Base-by-base conservation (phyloP, 2,329 filamentous ascomycete genomes). In the Talaromyces atroroseus region DNA sequence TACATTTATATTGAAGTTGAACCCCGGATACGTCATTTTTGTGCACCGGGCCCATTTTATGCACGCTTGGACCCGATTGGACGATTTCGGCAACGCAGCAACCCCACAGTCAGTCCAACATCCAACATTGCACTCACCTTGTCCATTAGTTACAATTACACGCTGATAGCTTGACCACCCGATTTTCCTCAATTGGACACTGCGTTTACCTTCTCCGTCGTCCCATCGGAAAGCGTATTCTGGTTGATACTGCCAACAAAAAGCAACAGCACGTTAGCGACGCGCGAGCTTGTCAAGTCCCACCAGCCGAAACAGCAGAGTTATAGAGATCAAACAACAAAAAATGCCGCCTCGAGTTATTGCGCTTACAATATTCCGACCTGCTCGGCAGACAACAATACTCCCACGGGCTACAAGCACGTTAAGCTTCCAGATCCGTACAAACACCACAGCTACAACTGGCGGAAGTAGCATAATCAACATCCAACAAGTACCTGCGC, bases 401-500 rank as follows among this genome's bases (percentile, higher is more conserved):
- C 18, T 48, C 20, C 21, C 44, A 10, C 49, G 34, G 18, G 26
- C n/a, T 40, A 42, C 55, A 32, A 12, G n/a, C 24, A 21, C 34
- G 5, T 14, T 29, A 26, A n/a, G 21, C 23, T 45, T 50, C 48
- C 46, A 56, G 42, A 44, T 58, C 54, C 71, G 61, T 26, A 36
- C 60, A 49, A 64, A 63, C 54, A 64, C 64, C 60, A 65, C 69
- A 56, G 66, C 70, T 48, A 66, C 68, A 50, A 67, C 66, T 62
- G 71, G 69, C 46, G 66, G 71, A 45, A 66, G 67, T 8, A 47
- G n/a, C 24, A 66, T 74, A 52, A 73, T 95, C 73, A 85, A 86
- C 67, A 81, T 89, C 62, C 86, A 84, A 59, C 85, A 87, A 71
- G 75, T 96, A 49, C 87, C 89, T 45, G 89, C 91, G 2, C 86